These are phyloP conservation scores for Penicillium crustosum DNA, from an alignment of 2,329 filamentous ascomycete species.

Conservation along the genomic window DNA sequence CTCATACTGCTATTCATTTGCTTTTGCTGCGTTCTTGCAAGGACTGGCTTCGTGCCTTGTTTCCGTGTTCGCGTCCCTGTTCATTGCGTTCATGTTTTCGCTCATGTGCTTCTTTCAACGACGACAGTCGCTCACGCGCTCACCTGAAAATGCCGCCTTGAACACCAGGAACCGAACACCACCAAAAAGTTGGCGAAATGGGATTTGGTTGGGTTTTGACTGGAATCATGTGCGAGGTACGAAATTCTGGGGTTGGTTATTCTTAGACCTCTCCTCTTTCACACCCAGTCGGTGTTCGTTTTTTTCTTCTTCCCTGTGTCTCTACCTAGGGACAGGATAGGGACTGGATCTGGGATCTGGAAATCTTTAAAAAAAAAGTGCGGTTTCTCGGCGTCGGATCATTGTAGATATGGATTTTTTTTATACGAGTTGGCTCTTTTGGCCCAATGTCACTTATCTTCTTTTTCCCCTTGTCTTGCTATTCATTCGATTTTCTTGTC, in stretches of 20 bases:
- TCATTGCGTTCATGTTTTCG: slow-evolving; percentile 7
- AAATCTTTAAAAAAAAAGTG: slow-evolving; percentile 22
- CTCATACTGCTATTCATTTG: slow-evolving; percentile 4
- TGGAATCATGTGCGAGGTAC: neutral
- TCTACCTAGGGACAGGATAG: neutral
- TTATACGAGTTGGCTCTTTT: slow-evolving; percentile 22
- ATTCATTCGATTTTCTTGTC: neutral
- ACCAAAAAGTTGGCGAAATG: neutral
- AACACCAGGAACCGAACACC: neutral
- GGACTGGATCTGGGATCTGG: slow-evolving; percentile 12
- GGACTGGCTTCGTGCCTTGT: slow-evolving; percentile 18
- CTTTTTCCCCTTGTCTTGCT: slow-evolving; percentile 9
- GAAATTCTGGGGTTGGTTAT: neutral
- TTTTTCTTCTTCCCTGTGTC: slow-evolving; percentile 7
- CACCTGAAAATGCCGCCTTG: neutral
- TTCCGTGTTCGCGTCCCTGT: slow-evolving; percentile 31
- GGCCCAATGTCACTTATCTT: slow-evolving; percentile 16
- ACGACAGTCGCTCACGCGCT: neutral
- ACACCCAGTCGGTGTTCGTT: slow-evolving; percentile 13
- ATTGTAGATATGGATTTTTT: slow-evolving; percentile 29
- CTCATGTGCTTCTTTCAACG: neutral
- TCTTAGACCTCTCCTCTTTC: slow-evolving; percentile 6
- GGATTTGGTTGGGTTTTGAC: neutral
- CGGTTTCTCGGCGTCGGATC: slow-evolving; percentile 25
- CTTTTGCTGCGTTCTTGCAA: slow-evolving; percentile 18